phyloP scores from a whole-genome alignment of 176 grass and related monocot species.

The Metroxylon sagu region DNA sequence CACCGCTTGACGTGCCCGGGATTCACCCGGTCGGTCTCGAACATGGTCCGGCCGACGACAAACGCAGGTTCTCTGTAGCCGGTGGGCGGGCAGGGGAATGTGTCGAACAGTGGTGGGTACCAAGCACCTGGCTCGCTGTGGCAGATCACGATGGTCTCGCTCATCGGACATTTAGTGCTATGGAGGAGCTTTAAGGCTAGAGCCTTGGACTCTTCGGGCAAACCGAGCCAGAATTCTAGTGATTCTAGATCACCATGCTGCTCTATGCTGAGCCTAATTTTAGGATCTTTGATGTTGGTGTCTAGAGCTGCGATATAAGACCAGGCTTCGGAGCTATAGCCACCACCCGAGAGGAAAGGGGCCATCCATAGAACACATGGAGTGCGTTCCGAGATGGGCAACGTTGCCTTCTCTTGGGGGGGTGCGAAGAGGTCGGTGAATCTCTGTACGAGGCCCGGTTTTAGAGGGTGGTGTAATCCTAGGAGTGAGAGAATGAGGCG shows the following conservation, averaged over 20 bases:
- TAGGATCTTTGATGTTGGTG: neutral
- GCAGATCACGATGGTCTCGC: slow-evolving; percentile 42
- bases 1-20: slow-evolving; percentile 51
- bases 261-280: slow-evolving; percentile 34
- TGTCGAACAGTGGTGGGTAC: slow-evolving; percentile 53
- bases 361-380: slow-evolving; percentile 90
- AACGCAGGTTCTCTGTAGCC: slow-evolving; percentile 45
- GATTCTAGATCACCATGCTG: slow-evolving; percentile 61
- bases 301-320: slow-evolving; percentile 44
- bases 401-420: too few species aligned
- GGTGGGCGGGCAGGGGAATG: slow-evolving; percentile 39
- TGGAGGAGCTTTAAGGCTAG: slow-evolving; percentile 42
- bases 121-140: slow-evolving; percentile 74
- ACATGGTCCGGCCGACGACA: slow-evolving; percentile 63
- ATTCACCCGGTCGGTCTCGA: slow-evolving; percentile 55
- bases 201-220: slow-evolving; percentile 39
- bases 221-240: slow-evolving; percentile 49
- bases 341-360: slow-evolving; percentile 57
- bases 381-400: slow-evolving; percentile 14
- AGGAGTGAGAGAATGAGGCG: neutral
- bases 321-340: slow-evolving; percentile 76
- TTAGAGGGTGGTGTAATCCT: neutral
- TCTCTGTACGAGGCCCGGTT: neutral
- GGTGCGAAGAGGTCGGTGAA: too few species aligned
- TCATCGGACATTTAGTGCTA: slow-evolving; percentile 24